These are phyloP conservation scores for Rubus idaeus DNA, from an alignment of 306 rosid species.

Conservation along the genomic window DNA sequence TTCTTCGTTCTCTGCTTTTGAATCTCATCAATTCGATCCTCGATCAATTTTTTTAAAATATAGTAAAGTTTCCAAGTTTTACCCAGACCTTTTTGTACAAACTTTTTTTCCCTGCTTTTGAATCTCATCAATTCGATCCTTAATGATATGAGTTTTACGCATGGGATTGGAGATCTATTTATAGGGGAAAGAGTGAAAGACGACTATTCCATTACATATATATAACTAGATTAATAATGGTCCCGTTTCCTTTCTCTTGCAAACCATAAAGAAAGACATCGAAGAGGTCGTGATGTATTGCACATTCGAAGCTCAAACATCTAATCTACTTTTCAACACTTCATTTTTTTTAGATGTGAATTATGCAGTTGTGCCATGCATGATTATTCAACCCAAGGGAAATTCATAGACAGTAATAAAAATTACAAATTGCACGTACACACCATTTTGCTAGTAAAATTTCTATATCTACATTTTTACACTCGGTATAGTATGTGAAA, in stretches of 20 bases:
- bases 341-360: background rate
- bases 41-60: too few relatives aligned
- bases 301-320: background rate
- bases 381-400: background rate
- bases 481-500: constrained; percentile 47
- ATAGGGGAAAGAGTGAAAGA: background rate
- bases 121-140: too few relatives aligned
- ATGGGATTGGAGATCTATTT: background rate
- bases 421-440: background rate
- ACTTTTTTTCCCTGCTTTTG: too few relatives aligned
- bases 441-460: background rate
- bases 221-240: background rate
- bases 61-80: background rate
- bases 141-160: background rate
- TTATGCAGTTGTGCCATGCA: background rate
- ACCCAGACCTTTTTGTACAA: too few relatives aligned
- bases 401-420: background rate
- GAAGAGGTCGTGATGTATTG: background rate
- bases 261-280: background rate
- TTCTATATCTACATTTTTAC: constrained; percentile 54
- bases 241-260: background rate
- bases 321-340: background rate
- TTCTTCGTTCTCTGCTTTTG: too few relatives aligned
- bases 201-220: background rate
- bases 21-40: too few relatives aligned